Percentiles rank a stretch among this genome's conserved stretches.
These are phyloP conservation scores for Syzygium grande DNA, from an alignment of 345 rosid genomes.

Conservation along the genomic window DNA sequence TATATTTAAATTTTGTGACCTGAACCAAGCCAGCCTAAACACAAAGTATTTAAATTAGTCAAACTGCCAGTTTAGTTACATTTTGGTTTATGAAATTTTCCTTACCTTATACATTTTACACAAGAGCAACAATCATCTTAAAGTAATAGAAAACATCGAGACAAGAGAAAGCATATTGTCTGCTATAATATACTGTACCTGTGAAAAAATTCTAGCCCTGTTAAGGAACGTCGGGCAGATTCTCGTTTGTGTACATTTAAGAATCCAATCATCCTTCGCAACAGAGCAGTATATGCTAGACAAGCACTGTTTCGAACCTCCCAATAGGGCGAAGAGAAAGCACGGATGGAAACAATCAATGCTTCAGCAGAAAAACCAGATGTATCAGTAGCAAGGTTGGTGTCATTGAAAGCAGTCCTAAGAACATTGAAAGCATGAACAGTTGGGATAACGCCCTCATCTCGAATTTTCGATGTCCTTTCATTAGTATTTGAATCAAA, in stretches of 20 bases:
- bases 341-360: constrained; percentile 62
- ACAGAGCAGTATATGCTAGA: constrained; percentile 80
- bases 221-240: constrained; percentile 72
- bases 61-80: not conserved
- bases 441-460: constrained; percentile 89
- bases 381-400: constrained; percentile 90
- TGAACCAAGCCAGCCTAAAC: not conserved
- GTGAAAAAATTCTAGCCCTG: constrained; percentile 96
- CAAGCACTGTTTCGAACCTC: constrained; percentile 96
- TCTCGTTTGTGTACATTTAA: constrained; percentile 87
- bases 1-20: not conserved
- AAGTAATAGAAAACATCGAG: not conserved
- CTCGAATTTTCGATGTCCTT: constrained; percentile 69
- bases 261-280: constrained; percentile 89
- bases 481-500: constrained; percentile 28
- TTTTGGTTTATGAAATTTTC: not conserved
- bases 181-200: constrained; percentile 33
- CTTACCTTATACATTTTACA: not conserved
- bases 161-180: not conserved
- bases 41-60: not conserved
- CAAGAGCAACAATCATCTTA: not conserved
- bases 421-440: constrained; percentile 94
- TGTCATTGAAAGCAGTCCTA: constrained; percentile 86
- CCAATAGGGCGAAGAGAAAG: constrained; percentile 96
- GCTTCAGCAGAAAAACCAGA: constrained; percentile 97